phyloP scores from a whole-genome alignment of 192 early-diverging fungal genomes.

The Coemansia sp. region DNA sequence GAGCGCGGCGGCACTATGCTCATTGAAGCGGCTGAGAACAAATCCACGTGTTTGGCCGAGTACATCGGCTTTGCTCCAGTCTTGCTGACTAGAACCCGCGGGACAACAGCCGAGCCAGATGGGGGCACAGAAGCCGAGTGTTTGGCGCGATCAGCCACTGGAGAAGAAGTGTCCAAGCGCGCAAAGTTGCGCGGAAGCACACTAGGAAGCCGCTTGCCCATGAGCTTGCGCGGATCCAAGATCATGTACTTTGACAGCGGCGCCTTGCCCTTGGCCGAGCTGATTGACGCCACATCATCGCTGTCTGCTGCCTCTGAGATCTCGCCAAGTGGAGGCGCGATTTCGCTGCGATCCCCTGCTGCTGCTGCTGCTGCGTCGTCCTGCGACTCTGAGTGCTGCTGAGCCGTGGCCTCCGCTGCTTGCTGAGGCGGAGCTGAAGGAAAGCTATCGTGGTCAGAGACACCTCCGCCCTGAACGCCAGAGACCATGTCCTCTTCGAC shows the following conservation, averaged over 20 bases:
- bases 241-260: constrained; percentile 55
- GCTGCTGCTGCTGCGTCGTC: not conserved
- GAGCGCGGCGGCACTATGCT: not conserved
- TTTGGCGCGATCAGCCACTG: not conserved
- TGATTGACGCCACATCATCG: constrained; percentile 24
- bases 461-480: constrained; percentile 8
- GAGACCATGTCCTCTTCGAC: constrained; percentile 43
- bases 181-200: constrained; percentile 24
- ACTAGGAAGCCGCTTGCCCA: constrained; percentile 51
- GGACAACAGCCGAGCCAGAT: not conserved
- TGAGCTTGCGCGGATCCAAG: constrained; percentile 54
- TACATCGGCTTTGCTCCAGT: constrained; percentile 1
- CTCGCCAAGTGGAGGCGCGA: not conserved
- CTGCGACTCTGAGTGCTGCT: not conserved
- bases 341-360: too few relatives aligned
- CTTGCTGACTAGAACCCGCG: not conserved
- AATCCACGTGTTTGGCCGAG: constrained; percentile 25
- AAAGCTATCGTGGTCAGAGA: not conserved
- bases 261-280: constrained; percentile 29
- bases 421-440: not conserved
- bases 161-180: not conserved
- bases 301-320: not conserved
- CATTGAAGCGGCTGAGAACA: constrained; percentile 4
- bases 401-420: not conserved
- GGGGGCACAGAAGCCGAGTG: constrained; percentile 14